Evolutionary conservation across 2,329 filamentous ascomycete genomes (phyloP).

Genomic region (Apiospora phragmitis): DNA sequence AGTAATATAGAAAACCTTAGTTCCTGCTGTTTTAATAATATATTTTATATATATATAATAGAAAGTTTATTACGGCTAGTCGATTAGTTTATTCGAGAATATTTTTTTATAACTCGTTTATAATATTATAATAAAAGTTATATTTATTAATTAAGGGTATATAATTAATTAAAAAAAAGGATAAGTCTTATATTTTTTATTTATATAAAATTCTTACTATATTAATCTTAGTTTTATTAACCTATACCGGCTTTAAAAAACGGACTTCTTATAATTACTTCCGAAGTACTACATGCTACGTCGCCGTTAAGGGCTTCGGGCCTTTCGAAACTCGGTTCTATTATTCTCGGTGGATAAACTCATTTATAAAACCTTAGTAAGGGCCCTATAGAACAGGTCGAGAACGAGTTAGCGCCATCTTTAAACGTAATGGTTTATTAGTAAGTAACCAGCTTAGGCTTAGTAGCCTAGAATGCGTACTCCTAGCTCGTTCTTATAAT

Average conservation of each 20-base stretch:
- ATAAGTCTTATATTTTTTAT: conserved; percentile 13
- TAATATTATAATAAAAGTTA: neutral
- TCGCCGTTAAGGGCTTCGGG: neutral
- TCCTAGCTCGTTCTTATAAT: neutral
- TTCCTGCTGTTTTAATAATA: too few relatives aligned
- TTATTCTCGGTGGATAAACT: neutral
- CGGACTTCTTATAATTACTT: conserved; percentile 19
- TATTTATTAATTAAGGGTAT: conserved; percentile 14
- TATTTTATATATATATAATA: conserved; percentile 10
- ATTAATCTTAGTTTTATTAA: conserved; percentile 24
- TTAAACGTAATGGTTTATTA: neutral
- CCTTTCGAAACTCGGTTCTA: neutral
- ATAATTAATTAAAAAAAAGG: neutral
- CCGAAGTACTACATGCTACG: conserved; percentile 19
- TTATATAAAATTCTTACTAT: conserved; percentile 22
- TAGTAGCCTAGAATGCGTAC: neutral
- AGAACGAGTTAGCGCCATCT: conserved; percentile 12
- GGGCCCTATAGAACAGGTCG: neutral
- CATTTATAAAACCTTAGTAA: neutral
- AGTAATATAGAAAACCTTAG: too few relatives aligned
- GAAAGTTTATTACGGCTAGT: neutral
- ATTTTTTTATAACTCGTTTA: conserved; percentile 21
- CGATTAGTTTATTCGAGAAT: conserved; percentile 15
- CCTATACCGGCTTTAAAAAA: conserved; percentile 20
- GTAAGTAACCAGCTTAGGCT: neutral